Evolutionary conservation across 805 yeast genomes (phyloP).

Genomic region (Kodamaea restingae): DNA sequence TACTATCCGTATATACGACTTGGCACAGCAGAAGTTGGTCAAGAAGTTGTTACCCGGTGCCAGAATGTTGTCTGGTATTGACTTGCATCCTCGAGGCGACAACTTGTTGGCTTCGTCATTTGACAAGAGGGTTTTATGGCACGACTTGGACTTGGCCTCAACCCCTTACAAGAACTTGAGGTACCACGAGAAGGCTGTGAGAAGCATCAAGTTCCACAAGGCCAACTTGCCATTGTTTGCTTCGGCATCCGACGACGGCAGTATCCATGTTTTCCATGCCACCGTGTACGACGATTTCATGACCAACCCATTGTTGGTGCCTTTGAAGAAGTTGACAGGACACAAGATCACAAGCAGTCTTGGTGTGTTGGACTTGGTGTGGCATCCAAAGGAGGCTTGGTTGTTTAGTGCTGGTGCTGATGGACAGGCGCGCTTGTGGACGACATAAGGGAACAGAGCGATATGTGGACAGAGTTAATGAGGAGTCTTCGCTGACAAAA

Average conservation of each 20-base stretch:
- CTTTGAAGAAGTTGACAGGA: conserved; percentile 89
- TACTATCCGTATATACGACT: conserved; percentile 84
- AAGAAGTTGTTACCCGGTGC: conserved; percentile 94
- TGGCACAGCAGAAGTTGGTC: conserved; percentile 76
- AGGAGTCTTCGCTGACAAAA: too few species aligned
- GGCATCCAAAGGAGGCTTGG: conserved; percentile 99
- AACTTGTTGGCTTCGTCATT: conserved; percentile 87
- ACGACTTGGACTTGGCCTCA: conserved; percentile 81
- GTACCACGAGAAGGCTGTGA: conserved; percentile 92
- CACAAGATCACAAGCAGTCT: conserved; percentile 75
- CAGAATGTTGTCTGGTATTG: conserved; percentile 87
- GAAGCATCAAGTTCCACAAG: conserved; percentile 83
- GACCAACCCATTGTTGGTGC: conserved; percentile 94
- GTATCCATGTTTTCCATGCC: conserved; percentile 91
- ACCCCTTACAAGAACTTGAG: conserved; percentile 95
- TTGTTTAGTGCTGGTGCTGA: conserved; percentile 96
- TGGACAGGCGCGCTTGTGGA: conserved; percentile 94
- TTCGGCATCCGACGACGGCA: conserved; percentile 93
- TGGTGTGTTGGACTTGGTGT: conserved; percentile 81
- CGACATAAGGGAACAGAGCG: conserved; percentile 46
- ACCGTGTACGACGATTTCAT: conserved; percentile 92
- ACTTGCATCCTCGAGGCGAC: conserved; percentile 95
- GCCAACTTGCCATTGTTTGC: conserved; percentile 84
- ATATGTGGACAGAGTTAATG: too few species aligned
- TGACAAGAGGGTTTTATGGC: conserved; percentile 96